Percentiles rank a stretch among this genome's conserved stretches.
Conservation (phyloP, 2,329 filamentous ascomycete species). For the Penicillium sclerotigenum region DNA sequence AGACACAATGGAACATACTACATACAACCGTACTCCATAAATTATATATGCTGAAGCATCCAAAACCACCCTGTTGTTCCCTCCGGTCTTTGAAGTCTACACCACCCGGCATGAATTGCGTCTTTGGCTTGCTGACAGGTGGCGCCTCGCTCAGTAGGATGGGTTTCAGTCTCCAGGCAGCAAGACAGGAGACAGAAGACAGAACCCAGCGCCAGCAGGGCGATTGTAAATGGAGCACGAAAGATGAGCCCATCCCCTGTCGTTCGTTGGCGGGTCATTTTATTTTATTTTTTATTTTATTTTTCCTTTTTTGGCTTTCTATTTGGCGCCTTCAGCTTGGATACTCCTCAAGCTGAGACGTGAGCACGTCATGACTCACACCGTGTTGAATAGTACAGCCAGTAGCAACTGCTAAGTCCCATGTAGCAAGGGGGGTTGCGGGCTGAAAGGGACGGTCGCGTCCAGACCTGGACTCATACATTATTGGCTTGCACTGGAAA, state of each 20-base stretch:
- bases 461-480: background rate
- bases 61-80: background rate
- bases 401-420: background rate
- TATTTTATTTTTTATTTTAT: background rate
- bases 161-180: background rate
- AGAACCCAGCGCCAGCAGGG: background rate
- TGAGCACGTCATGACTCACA: slow-evolving; percentile 18
- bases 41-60: background rate
- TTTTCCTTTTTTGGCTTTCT: background rate
- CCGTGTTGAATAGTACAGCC: slow-evolving; percentile 8
- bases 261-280: background rate
- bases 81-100: background rate
- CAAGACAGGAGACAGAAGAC: background rate
- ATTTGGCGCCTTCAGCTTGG: background rate
- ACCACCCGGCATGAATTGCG: background rate
- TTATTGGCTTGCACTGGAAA: background rate
- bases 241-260: background rate
- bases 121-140: background rate
- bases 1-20: background rate
- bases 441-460: background rate
- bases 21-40: background rate
- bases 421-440: background rate
- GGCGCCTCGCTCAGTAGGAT: background rate
- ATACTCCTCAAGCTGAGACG: background rate
- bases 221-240: slow-evolving; percentile 16